Evolutionary conservation across 768 basidiomycete species (phyloP).

Genomic region (Lentinula raphanica): DNA sequence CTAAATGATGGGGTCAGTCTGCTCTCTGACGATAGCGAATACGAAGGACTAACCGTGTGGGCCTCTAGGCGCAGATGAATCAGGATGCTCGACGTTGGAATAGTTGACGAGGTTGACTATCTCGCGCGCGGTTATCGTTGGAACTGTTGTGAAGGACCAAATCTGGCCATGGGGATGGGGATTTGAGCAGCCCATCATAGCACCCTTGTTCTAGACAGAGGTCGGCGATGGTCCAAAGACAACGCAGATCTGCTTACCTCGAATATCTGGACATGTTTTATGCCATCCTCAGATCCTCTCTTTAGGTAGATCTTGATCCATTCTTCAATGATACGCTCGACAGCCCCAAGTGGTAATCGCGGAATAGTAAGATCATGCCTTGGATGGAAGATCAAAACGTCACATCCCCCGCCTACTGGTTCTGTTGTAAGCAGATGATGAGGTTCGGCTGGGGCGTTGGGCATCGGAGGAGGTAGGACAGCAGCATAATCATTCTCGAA

Average conservation of each 20-base stretch:
- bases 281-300: slow-evolving; percentile 60
- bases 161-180: slow-evolving; percentile 93
- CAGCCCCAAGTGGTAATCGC: slow-evolving; percentile 50
- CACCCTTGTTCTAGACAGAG: slow-evolving; percentile 69
- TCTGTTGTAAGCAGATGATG: slow-evolving; percentile 61
- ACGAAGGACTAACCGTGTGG: slow-evolving; percentile 31
- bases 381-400: slow-evolving; percentile 84
- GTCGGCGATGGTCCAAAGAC: background rate
- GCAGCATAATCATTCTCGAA: slow-evolving; percentile 87
- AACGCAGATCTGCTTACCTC: no score
- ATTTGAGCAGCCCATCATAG: slow-evolving; percentile 94
- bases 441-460: slow-evolving; percentile 40
- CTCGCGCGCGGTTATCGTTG: slow-evolving; percentile 66
- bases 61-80: slow-evolving; percentile 49
- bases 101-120: slow-evolving; percentile 52
- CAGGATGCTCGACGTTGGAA: slow-evolving; percentile 26
- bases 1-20: slow-evolving; percentile 20
- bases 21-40: background rate
- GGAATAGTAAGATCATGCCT: slow-evolving; percentile 83
- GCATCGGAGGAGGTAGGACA: slow-evolving; percentile 59
- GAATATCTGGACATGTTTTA: slow-evolving; percentile 84
- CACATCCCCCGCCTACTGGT: slow-evolving; percentile 79
- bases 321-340: slow-evolving; percentile 59
- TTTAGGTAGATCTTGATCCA: slow-evolving; percentile 65
- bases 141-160: slow-evolving; percentile 74